Evolutionary conservation across 805 yeast genomes (phyloP), one percentile per base, ranked within the genome.

Genomic region (Candida schatavii): DNA sequence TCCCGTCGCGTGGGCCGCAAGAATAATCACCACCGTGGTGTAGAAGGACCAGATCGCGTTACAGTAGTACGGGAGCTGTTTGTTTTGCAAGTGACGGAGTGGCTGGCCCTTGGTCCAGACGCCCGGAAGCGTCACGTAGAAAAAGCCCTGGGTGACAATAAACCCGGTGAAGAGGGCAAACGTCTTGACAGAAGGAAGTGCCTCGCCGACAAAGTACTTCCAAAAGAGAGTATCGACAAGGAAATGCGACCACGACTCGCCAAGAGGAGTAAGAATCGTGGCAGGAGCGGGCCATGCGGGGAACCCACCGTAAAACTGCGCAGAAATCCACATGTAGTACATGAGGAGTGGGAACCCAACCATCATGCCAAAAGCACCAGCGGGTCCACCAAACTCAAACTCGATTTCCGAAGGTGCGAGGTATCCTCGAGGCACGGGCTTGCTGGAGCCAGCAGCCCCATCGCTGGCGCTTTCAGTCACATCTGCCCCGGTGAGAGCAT

Each of bases 321-420:
- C 91, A 55, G 88, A 77, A 41, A 91, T 81, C 95, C 96, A 91
- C 93, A 93, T 85, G 67, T 93, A 93, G 75, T 84, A 88, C 99
- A 93, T 93, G 57, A 93, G 72, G 36, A 83, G 57, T 5, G 99
- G 99, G 69, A 93, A 93, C 3, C 96, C 95, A 35, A 79, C 59
- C 82, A 91, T 79, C 98, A 93, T 91, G 5, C 90, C 91, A 17
- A 83, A 44, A 37, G 88, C 96, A 43, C 99, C 99, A 5, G 73
- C 64, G 20, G 95, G 84, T 0, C 98, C 98, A 39, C 99, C 99
- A 57, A 91, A 93, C 53, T 93, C 98, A 70, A 80, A 88, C 55
- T 81, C 91, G 45, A 80, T 74, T 42, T 80, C 74, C 41, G 78
- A 78, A 30, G 62, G 61, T 23, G 62, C 53, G 13, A 67, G 41